Base-by-base conservation (phyloP, 768 basidiomycete genomes). In the Lentinula guzmanii region DNA sequence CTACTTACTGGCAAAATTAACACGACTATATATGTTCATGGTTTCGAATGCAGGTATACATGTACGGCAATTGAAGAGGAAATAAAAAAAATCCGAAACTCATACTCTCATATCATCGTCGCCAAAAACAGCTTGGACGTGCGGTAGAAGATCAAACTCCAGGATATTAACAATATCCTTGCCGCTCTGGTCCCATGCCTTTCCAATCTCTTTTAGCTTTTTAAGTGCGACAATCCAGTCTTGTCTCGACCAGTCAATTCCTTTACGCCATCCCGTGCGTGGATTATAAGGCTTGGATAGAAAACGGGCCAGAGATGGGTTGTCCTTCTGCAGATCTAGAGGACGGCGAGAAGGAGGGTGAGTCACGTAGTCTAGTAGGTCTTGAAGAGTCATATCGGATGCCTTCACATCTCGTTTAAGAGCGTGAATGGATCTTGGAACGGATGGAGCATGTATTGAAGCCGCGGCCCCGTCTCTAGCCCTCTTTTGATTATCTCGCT, bases 161-260 rank as follows among this genome's bases (percentile, higher is more conserved):
- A 85, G 84, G 63, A 81, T 81, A 5, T 68, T 64, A 39, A 91
- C 75, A n/a, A 75, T 77, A 8, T 68, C 72, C 8, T 18, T 21
- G 10, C 51, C 59, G 11, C 18, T 52, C 55, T 89, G 86, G 3
- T 71, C 72, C 82, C 86, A 91, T 28, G 69, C 65, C 1, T 69
- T 72, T 1, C 82, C 87, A 42, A 90, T 72, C 31, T 68, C 69
- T 35, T 69, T 72, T 67, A 93, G 66, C 54, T 75, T 76, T 6
- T 66, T 65, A 61, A 88, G 69, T 33, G 75, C 81, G 11, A 80
- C 75, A 64, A 79, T 75, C 90, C 91, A 93, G 66, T 86, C 88
- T 56, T 77, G 74, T 51, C 82, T 75, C 11, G 86, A 77, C 90
- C 90, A 93, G 64, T 92, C 88, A 67, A 85, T 82, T 1, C 91